Conservation (phyloP, 768 basidiomycete species). For the Agaricus blazei region DNA sequence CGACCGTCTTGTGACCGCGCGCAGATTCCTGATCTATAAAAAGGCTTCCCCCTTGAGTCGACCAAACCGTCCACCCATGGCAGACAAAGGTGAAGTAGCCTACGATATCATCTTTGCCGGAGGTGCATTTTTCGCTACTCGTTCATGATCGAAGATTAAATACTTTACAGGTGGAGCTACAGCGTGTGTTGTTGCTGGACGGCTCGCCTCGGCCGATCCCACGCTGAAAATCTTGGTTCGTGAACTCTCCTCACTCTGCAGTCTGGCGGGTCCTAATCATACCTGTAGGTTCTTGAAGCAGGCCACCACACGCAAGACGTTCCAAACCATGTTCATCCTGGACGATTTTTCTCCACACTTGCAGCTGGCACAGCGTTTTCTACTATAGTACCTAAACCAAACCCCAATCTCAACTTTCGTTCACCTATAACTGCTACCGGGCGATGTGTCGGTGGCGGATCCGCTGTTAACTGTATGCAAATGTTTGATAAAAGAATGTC, state of each 20-base stretch:
- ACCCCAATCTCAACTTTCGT: slow-evolving; percentile 38
- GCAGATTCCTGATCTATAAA: too few relatives aligned
- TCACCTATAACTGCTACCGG: slow-evolving; percentile 37
- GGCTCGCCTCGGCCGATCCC: slow-evolving; percentile 50
- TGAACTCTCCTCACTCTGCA: not conserved
- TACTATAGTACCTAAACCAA: slow-evolving; percentile 38
- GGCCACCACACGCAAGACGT: slow-evolving; percentile 47
- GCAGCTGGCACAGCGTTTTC: slow-evolving; percentile 35
- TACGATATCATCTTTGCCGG: slow-evolving; percentile 55
- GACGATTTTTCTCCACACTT: slow-evolving; percentile 40
- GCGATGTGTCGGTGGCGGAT: slow-evolving; percentile 57
- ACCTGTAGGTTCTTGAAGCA: slow-evolving; percentile 45
- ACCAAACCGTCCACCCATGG: too few relatives aligned
- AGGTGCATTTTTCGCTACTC: slow-evolving; percentile 27
- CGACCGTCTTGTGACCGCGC: too few relatives aligned
- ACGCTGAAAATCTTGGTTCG: slow-evolving; percentile 49
- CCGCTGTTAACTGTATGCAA: slow-evolving; percentile 50
- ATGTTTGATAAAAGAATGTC: not conserved
- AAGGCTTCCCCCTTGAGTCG: too few relatives aligned
- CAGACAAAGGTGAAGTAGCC: not conserved
- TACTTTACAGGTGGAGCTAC: slow-evolving; percentile 39
- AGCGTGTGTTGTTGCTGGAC: slow-evolving; percentile 51
- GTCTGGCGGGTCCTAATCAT: not conserved
- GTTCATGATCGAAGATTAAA: not conserved
- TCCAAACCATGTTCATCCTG: slow-evolving; percentile 48